Base-by-base conservation (phyloP, 345 rosid genomes). In the Combretum micranthum region DNA sequence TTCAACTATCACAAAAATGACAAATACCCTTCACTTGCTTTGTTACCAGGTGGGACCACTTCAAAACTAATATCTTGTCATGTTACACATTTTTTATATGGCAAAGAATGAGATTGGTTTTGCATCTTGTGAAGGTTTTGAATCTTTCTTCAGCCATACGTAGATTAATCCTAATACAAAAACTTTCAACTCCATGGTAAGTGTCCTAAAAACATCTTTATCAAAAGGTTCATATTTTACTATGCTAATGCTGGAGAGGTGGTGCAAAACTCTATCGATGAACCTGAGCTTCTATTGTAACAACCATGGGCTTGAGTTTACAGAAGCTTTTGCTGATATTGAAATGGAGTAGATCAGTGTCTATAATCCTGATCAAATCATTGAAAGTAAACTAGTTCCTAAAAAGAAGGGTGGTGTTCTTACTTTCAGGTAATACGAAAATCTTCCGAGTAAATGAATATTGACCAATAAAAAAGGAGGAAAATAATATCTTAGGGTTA, bases 251-350 rank as follows among this genome's bases (percentile, higher is more conserved):
- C 86, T 1, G 91, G 91, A 0, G 87, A 87, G 80, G 71, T 87
- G 13, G 83, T 87, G 26, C 15, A 57, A 0, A 87, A 76, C 78
- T 42, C 81, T 0, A 48, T 66, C 5, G 86, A 81, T 13, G 97
- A 90, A 73, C 91, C 96, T 3, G 97, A 87, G 83, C 66, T 87
- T 42, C 75, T 85, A 4, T n/a, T 90, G 91, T 66, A 85, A 82
- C 83, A 90, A 90, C 69, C 77, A 86, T 0, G 97, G 97, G 2
- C 91, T 85, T 10, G 90, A 85, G 48, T 90, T 87, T 55, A 1
- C 66, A 17, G 87, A 87, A 52, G 96, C 94, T 15, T 23, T 20
- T 15, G 91, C 87, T 2, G 81, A 85, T 56, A 55, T 83, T 48
- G 76, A 72, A 22, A 83, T 90, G n/a, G 42, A 20, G 23, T 59